A percentile compares a stretch with the other conserved stretches of the same genome.
phyloP scores from a whole-genome alignment of 257 asterid species.

The Nyctanthes arbortristis region DNA sequence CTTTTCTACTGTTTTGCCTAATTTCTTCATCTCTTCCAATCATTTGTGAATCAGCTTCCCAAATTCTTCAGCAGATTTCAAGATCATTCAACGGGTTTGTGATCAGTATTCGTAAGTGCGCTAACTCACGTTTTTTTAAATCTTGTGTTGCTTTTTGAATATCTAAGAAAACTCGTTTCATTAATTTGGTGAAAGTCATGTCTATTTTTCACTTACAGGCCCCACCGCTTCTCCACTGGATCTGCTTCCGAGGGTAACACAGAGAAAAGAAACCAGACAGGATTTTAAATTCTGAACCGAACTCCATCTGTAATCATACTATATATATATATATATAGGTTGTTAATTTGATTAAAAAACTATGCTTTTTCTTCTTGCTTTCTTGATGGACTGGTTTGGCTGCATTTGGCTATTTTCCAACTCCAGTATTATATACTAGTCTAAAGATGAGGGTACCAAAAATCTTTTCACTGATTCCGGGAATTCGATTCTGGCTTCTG shows the following conservation, averaged over 20 bases:
- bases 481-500: constrained; percentile 29
- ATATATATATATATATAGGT: too few relatives aligned
- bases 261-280: too few relatives aligned
- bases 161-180: not conserved
- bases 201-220: not conserved
- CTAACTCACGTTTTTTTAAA: not conserved
- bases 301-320: too few relatives aligned
- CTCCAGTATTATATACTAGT: not conserved
- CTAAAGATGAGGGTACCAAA: constrained; percentile 12
- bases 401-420: not conserved
- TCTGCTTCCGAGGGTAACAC: not conserved
- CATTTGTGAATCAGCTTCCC: not conserved
- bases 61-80: not conserved
- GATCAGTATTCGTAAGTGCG: not conserved
- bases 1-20: too few relatives aligned
- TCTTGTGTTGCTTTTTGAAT: not conserved
- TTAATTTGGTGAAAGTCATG: not conserved
- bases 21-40: not conserved
- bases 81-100: not conserved
- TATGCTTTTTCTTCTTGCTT: not conserved
- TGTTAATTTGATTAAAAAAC: too few relatives aligned
- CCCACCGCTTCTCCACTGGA: not conserved
- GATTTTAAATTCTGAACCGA: too few relatives aligned
- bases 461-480: constrained; percentile 17
- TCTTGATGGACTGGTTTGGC: not conserved